phyloP scores from a whole-genome alignment of 2,329 filamentous ascomycete species.

The Calonectria montana region DNA sequence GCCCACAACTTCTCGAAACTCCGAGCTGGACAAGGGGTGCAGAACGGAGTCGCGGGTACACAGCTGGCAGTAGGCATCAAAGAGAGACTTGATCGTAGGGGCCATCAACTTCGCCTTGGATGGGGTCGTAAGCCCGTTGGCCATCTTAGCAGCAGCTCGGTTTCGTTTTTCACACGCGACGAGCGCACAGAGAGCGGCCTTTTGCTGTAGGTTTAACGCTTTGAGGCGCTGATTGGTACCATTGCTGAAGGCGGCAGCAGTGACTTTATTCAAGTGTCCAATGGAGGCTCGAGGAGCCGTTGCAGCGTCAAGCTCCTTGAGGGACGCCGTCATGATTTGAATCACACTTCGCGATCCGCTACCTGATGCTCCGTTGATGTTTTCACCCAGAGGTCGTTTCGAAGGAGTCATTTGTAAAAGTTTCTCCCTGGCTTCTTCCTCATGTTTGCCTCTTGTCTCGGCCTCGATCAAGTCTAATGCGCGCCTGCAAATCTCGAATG shows the following conservation, averaged over 20 bases:
- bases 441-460: slow-evolving; percentile 81
- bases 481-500: slow-evolving; percentile 91
- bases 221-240: slow-evolving; percentile 86
- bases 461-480: slow-evolving; percentile 90
- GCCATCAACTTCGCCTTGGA: slow-evolving; percentile 71
- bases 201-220: slow-evolving; percentile 94
- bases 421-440: slow-evolving; percentile 69
- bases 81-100: slow-evolving; percentile 86
- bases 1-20: slow-evolving; percentile 92
- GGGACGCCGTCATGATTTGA: slow-evolving; percentile 63
- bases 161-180: slow-evolving; percentile 86
- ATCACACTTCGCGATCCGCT: slow-evolving; percentile 56
- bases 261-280: slow-evolving; percentile 90
- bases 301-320: slow-evolving; percentile 74
- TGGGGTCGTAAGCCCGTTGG: slow-evolving; percentile 60
- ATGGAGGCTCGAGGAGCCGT: slow-evolving; percentile 91
- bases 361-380: slow-evolving; percentile 72
- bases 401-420: slow-evolving; percentile 73
- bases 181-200: slow-evolving; percentile 90
- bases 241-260: slow-evolving; percentile 89
- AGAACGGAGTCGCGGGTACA: slow-evolving; percentile 91
- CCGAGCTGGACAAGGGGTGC: slow-evolving; percentile 88
- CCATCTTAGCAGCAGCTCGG: slow-evolving; percentile 59
- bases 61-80: slow-evolving; percentile 82
- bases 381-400: slow-evolving; percentile 83